Evolutionary conservation across 2,329 filamentous ascomycete species (phyloP), one percentile per base, ranked within the genome.

Genomic region (Cytospora leucostoma): DNA sequence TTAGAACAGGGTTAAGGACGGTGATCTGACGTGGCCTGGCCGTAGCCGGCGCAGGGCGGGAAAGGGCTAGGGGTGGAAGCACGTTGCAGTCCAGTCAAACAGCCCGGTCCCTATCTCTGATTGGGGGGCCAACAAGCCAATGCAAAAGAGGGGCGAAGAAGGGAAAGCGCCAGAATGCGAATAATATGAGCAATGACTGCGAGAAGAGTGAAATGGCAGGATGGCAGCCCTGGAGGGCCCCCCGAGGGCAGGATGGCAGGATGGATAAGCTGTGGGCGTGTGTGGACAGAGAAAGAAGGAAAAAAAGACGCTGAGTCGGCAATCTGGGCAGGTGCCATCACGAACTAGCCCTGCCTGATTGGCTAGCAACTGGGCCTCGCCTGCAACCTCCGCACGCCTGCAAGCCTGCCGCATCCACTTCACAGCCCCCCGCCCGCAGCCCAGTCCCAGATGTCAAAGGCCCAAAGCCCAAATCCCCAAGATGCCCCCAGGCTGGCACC

Each of bases 21-120:
- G 51, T 32, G 44, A 50, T 55, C 44, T 61, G 59, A 61, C 59
- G 59, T 61, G 59, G 59, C 59, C 40, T 33, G 10, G 17, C 55
- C 44, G 37, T 27, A 27, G 27, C 35, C 40, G 59, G 38, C 44
- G n/a, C n/a, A 47, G 37, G 32, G 38, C 40, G 49, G 49, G 11
- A 32, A 27, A 37, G 33, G 59, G 58, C 50, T 54, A 49, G 58
- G 38, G 37, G 3, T 49, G 49, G 32, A 40, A 33, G 38, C 32
- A 55, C 19, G 59, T 19, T 55, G 59, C 59, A 61, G 51, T 50
- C 52, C 27, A 44, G 12, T 10, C 8, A 37, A 37, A 37, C 32
- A 34, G 51, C 49, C 37, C 32, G 51, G 32, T 27, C 27, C 27
- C 59, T 53, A 17, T 38, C 19, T 35, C 19, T 61, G 59, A 61